Evolutionary conservation across 2,329 filamentous ascomycete genomes (phyloP).

Genomic region (Neurospora sp.): DNA sequence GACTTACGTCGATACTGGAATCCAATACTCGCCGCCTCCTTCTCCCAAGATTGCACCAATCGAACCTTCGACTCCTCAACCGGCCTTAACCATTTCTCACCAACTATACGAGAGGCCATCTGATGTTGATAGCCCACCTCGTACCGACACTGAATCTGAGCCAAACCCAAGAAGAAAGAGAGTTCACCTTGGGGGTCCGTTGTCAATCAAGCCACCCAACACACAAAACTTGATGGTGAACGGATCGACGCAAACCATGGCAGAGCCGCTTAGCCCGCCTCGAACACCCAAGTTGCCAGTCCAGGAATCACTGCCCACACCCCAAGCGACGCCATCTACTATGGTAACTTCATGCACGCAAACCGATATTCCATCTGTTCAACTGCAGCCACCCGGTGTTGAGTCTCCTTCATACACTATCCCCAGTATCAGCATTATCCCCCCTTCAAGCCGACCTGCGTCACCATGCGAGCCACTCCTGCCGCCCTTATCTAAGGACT

Average conservation of each 20-base stretch:
- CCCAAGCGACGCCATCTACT: conserved; percentile 23
- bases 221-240: conserved; percentile 49
- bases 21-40: conserved; percentile 75
- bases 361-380: conserved; percentile 39
- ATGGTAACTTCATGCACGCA: conserved; percentile 53
- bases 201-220: conserved; percentile 36
- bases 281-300: conserved; percentile 49
- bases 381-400: conserved; percentile 21
- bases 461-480: conserved; percentile 66
- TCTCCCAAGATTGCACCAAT: conserved; percentile 48
- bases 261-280: conserved; percentile 53
- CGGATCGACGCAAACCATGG: conserved; percentile 50
- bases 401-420: conserved; percentile 43
- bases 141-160: conserved; percentile 51
- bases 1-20: conserved; percentile 62
- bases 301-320: conserved; percentile 29
- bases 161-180: conserved; percentile 66
- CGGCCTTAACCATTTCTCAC: conserved; percentile 20
- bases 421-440: conserved; percentile 84
- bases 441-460: conserved; percentile 72
- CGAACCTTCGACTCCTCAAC: conserved; percentile 34
- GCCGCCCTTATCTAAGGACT: conserved; percentile 73
- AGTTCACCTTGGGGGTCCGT: conserved; percentile 42
- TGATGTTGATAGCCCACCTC: conserved; percentile 34
- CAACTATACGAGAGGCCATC: conserved; percentile 28